Percentiles rank a stretch among this genome's conserved stretches.
Conservation (phyloP, 2,329 filamentous ascomycete species). For the Colletotrichum agaves region DNA sequence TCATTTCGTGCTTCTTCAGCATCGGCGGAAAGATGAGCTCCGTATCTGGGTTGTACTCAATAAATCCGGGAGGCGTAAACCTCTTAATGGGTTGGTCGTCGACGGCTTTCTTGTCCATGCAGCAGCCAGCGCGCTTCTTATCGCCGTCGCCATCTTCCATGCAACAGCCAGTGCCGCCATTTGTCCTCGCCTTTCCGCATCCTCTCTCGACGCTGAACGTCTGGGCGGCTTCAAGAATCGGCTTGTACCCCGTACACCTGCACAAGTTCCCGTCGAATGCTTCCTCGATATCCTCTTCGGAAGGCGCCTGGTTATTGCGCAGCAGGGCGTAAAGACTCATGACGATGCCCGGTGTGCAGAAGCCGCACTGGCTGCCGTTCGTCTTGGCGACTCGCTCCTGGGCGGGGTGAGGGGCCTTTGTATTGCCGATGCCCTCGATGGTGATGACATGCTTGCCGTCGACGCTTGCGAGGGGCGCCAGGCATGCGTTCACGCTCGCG, state of each 20-base stretch:
- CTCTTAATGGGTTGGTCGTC: slow-evolving; percentile 67
- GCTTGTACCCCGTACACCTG: slow-evolving; percentile 93
- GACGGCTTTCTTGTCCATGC: slow-evolving; percentile 68
- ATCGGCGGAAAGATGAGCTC: slow-evolving; percentile 94
- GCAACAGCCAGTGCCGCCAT: slow-evolving; percentile 71
- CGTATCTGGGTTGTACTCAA: slow-evolving; percentile 92
- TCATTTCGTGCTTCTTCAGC: slow-evolving; percentile 84
- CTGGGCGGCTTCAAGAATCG: slow-evolving; percentile 93
- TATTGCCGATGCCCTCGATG: slow-evolving; percentile 92
- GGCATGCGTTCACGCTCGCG: slow-evolving; percentile 94
- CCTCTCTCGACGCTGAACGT: slow-evolving; percentile 75
- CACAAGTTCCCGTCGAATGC: slow-evolving; percentile 97
- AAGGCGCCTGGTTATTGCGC: slow-evolving; percentile 82
- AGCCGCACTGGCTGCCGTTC: slow-evolving; percentile 92
- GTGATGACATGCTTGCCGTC: slow-evolving; percentile 99
- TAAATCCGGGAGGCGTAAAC: slow-evolving; percentile 90
- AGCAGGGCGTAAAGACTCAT: slow-evolving; percentile 97
- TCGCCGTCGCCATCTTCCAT: slow-evolving; percentile 69
- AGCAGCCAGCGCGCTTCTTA: slow-evolving; percentile 66
- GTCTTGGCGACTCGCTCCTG: slow-evolving; percentile 92
- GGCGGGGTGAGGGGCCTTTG: slow-evolving; percentile 85
- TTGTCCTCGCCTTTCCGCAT: slow-evolving; percentile 61
- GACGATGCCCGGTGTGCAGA: slow-evolving; percentile 97
- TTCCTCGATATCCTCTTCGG: slow-evolving; percentile 88
- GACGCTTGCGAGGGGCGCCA: slow-evolving; percentile 90